Evolutionary conservation across 352 stramenopile genomes (phyloP), one percentile per base, ranked within the genome.

Genomic region (Pythium plurisporium): DNA sequence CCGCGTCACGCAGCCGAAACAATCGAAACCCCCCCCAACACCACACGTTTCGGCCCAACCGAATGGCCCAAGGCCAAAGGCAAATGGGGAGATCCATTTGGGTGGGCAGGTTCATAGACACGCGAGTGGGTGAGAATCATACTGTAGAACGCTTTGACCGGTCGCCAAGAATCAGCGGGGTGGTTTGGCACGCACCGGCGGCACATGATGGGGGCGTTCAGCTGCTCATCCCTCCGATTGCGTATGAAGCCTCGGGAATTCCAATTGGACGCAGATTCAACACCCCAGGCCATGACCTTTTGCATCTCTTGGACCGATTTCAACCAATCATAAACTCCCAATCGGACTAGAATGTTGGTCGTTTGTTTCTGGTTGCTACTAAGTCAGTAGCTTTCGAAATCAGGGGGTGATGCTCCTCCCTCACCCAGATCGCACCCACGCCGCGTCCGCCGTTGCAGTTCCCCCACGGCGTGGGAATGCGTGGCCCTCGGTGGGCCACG

Each of bases 151-250:
- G 15, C 15, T 38, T 38, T 38, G 33, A 15, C 15, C 33, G 15
- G 33, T 38, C 9, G 15, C 33, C 33, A 38, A 38, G 9, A 10
- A 38, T 10, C 9, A 10, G 15, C 10, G 9, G 15, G 33, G 15
- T 15, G 10, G 9, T 38, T 10, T 15, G 10, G 33, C 33, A 38
- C 9, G 15, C 9, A 38, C 33, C 33, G 15, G 10, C 15, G 15
- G 9, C 33, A 15, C 15, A 38, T 25, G 49, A 45, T 55, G 49
- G 34, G 47, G 49, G 14, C 2, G 15, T 5, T 34, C 34, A 41
- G 19, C 9, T 30, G 41, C 42, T 43, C 53, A 61, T 61, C 53
- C 53, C 37, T 61, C 22, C 4, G 53, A 61, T 61, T 61, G 27
- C 53, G 53, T 61, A 52, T 31, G 41, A 58, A 48, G 27, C 23